Base-by-base conservation (phyloP, 495 filamentous ascomycete species). In the Penicillium coffeae region DNA sequence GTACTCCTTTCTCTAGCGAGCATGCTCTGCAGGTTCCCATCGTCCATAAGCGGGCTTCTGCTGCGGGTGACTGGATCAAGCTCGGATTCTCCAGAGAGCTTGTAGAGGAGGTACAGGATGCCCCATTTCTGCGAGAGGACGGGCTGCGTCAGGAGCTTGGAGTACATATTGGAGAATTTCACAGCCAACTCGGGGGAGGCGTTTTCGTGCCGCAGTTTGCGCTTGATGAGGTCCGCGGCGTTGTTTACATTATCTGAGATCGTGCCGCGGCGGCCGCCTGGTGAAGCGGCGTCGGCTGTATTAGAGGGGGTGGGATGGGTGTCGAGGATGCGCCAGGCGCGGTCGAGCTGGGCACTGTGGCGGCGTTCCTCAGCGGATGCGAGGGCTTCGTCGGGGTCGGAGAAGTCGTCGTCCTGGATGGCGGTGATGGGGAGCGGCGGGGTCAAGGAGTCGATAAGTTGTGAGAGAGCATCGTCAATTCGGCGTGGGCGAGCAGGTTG, bases 41-140 rank as follows among this genome's bases (percentile, higher is more conserved):
- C 66, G 6, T 73, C 68, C 58, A 72, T 59, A 38, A 62, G 42
- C 7, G 72, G 72, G 45, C 70, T 74, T 22, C 70, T 59, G 44
- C 62, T 68, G 13, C 64, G 48, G 30, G 57, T 65, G 12, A 56
- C 66, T 3, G 55, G 62, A 14, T 69, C 66, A 6, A 38, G 25
- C 25, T 50, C 58, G 8, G 42, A 10, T 5, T 67, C 82, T 51
- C 82, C 80, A 39, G 86, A 82, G 35, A 98, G 76, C 54, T 87
- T 85, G 59, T 90, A 86, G 16, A 99, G 81, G 36, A 99, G 78
- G 61, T 92, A 90, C 5, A 99, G 75, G 53, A 96, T 95, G 2
- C 87, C 90, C 90, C 92, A 96, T 80, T 97, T 99, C 65, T 95
- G 86, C 56, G 84, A 85, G 22, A 99, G 75, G 2, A 97, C 91